Evolutionary conservation across 2,329 filamentous ascomycete genomes (phyloP).

Genomic region (Aureobasidium sp.): DNA sequence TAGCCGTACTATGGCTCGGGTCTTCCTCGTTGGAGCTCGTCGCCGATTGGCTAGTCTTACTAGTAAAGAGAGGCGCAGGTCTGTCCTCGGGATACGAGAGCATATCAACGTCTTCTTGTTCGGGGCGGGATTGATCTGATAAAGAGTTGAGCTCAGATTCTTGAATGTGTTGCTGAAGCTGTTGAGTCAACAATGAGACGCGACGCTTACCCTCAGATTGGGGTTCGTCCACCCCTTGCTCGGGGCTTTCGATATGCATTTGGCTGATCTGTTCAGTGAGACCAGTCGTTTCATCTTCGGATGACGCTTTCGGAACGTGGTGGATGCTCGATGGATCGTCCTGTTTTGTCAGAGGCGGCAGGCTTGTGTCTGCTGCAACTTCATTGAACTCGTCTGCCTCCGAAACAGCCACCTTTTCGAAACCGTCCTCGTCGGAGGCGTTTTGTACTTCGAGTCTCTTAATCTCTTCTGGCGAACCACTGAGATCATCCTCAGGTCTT

Average conservation of each 20-base stretch:
- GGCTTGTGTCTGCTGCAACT: conserved; percentile 31
- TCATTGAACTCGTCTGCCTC: conserved; percentile 65
- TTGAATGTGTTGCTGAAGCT: conserved; percentile 27
- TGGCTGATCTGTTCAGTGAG: conserved; percentile 2
- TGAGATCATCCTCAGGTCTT: conserved; percentile 34
- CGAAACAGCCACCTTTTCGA: conserved; percentile 73
- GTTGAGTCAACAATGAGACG: conserved; percentile 36
- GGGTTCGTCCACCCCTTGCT: conserved; percentile 13
- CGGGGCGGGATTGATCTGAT: conserved; percentile 26
- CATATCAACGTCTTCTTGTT: conserved; percentile 28
- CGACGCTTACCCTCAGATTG: conserved; percentile 27
- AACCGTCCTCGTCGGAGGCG: conserved; percentile 79
- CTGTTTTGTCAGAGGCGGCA: conserved; percentile 18
- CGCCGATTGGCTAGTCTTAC: conserved; percentile 28
- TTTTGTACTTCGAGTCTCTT: conserved; percentile 73
- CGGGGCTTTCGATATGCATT: conserved; percentile 2
- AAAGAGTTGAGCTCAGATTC: conserved; percentile 24
- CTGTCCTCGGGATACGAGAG: conserved; percentile 59
- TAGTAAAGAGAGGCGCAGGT: conserved; percentile 58
- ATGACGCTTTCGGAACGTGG: conserved; percentile 44
- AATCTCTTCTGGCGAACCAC: conserved; percentile 55
- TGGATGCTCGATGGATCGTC: conserved; percentile 14
- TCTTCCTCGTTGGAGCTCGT: conserved; percentile 15
- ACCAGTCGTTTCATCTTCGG: neutral
- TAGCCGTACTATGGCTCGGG: conserved; percentile 19